Conservation (phyloP, 2,329 filamentous ascomycete genomes). For the Dactylella cylindrospora region DNA sequence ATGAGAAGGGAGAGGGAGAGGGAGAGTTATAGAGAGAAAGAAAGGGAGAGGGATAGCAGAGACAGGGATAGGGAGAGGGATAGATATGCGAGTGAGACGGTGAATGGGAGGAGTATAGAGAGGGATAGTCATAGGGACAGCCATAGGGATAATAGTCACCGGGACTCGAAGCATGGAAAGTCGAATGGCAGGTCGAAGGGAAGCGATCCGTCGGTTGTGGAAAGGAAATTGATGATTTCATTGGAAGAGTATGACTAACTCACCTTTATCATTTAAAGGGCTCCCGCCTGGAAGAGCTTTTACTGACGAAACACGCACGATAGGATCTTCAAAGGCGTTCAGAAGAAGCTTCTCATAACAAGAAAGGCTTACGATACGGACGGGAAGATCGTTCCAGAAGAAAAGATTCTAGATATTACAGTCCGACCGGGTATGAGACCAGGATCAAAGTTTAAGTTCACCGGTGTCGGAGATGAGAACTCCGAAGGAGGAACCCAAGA, state of each 20-base stretch:
- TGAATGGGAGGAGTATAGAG: conserved; percentile 36
- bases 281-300: conserved; percentile 5
- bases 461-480: conserved; percentile 94
- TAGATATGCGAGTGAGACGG: conserved; percentile 34
- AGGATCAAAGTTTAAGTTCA: conserved; percentile 97
- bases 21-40: conserved; percentile 25
- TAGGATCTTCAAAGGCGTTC: conserved; percentile 72
- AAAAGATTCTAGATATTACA: conserved; percentile 88
- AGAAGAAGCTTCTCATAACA: conserved; percentile 98
- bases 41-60: conserved; percentile 12
- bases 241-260: conserved; percentile 67
- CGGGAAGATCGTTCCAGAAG: conserved; percentile 81
- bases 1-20: conserved; percentile 22
- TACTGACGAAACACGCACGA: not conserved
- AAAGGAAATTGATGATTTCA: conserved; percentile 75
- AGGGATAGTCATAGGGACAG: conserved; percentile 38
- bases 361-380: conserved; percentile 85
- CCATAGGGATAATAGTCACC: conserved; percentile 48
- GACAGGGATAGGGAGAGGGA: conserved; percentile 22
- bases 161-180: conserved; percentile 45
- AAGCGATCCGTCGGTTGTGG: conserved; percentile 77
- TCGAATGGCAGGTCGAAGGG: conserved; percentile 31
- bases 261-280: not conserved
- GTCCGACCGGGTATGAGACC: conserved; percentile 96
- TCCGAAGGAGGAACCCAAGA: conserved; percentile 88